phyloP scores from a whole-genome alignment of 257 asterid genomes.

The Prunella vulgaris region DNA sequence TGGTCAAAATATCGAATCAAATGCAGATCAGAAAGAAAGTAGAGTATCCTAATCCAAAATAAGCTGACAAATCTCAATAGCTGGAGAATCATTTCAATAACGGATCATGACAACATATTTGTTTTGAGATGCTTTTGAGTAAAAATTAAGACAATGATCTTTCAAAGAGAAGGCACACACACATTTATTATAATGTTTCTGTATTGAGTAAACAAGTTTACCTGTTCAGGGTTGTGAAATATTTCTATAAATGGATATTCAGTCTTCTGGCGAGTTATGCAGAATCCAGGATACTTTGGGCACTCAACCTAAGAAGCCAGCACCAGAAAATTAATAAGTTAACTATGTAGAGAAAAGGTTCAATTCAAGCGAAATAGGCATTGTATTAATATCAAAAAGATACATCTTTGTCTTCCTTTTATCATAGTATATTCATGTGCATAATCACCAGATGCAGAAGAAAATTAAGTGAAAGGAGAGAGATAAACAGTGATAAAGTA shows the following conservation, averaged over 20 bases:
- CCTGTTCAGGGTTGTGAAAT: slow-evolving; percentile 89
- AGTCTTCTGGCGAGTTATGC: slow-evolving; percentile 81
- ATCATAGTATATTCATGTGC: background rate
- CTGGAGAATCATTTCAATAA: background rate
- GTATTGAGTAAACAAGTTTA: slow-evolving; percentile 24
- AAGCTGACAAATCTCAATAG: background rate
- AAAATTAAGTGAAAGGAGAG: background rate
- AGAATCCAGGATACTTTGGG: slow-evolving; percentile 94
- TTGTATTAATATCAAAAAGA: background rate
- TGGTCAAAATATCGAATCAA: background rate
- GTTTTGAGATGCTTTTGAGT: background rate
- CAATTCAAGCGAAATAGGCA: background rate
- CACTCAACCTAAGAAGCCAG: slow-evolving; percentile 70
- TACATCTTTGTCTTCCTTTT: background rate
- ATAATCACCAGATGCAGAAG: background rate
- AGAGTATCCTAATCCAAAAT: background rate
- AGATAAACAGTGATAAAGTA: background rate
- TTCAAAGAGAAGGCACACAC: background rate
- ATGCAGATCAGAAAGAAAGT: background rate
- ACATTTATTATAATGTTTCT: background rate
- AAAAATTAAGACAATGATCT: background rate
- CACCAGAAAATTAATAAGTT: slow-evolving; percentile 11
- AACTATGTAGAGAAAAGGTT: background rate
- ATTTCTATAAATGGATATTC: slow-evolving; percentile 88
- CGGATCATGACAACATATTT: background rate